These are phyloP conservation scores for Tylopilus sp. DNA, from an alignment of 768 basidiomycete genomes.

Conservation along the genomic window DNA sequence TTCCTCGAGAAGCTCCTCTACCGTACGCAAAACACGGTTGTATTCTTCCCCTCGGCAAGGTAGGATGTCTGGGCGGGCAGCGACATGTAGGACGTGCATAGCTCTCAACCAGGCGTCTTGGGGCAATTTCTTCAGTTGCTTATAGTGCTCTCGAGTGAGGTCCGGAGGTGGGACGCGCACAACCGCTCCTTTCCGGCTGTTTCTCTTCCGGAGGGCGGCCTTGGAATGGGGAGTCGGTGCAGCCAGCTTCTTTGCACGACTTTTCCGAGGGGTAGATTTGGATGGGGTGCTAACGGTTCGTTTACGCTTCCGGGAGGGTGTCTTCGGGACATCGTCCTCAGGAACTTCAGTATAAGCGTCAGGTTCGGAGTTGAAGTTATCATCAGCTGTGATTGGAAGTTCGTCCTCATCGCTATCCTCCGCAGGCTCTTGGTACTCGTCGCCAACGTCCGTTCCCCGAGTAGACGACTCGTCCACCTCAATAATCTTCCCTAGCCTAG, in stretches of 20 bases:
- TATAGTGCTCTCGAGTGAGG: conserved; percentile 34
- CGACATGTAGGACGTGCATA: conserved; percentile 91
- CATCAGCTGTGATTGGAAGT: conserved; percentile 9
- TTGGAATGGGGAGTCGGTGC: conserved; percentile 78
- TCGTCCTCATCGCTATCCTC: conserved; percentile 22
- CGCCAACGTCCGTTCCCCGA: conserved; percentile 18
- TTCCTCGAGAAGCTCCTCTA: conserved; percentile 85
- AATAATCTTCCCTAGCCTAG: conserved; percentile 14
- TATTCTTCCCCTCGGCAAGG: conserved; percentile 91
- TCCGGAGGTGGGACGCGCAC: conserved; percentile 36
- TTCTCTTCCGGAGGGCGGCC: conserved; percentile 53
- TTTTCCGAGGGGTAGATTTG: conserved; percentile 35
- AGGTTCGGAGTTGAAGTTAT: conserved; percentile 25
- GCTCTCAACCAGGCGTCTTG: conserved; percentile 81
- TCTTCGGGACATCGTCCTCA: conserved; percentile 39
- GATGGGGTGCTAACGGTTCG: conserved; percentile 28
- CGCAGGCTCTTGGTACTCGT: conserved; percentile 21
- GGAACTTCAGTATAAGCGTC: conserved; percentile 25
- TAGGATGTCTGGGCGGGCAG: conserved; percentile 82
- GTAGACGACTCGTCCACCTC: conserved; percentile 25
- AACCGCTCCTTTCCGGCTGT: conserved; percentile 25
- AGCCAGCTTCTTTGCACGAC: conserved; percentile 40
- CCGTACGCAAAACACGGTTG: conserved; percentile 63
- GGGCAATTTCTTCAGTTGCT: conserved; percentile 51
- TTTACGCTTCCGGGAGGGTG: conserved; percentile 56